Percentiles rank a stretch among this genome's conserved stretches.
phyloP scores from a whole-genome alignment of 1,284 basidiomycete genomes.

The Microstroma glucosiphilum region DNA sequence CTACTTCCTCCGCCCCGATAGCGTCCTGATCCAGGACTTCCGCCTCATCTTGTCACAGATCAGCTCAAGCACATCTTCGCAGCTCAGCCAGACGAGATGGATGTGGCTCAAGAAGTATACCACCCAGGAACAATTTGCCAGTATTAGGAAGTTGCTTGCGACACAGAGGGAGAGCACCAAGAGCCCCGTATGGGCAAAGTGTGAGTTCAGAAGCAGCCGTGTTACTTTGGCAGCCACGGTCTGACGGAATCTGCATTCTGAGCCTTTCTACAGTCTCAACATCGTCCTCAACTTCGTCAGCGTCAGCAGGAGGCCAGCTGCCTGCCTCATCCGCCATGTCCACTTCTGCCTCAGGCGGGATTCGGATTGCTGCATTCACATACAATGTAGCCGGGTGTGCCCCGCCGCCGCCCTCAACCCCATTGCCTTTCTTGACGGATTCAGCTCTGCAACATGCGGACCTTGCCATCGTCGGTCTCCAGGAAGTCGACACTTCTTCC shows the following conservation, averaged over 20 bases:
- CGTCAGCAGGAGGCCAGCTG: too few relatives aligned
- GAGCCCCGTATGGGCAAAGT: neutral
- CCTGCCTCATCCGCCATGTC: too few relatives aligned
- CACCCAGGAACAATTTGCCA: neutral
- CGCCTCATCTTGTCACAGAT: neutral
- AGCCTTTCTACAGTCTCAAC: neutral
- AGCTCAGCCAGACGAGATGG: neutral
- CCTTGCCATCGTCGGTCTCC: neutral
- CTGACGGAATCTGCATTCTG: neutral
- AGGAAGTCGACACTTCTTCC: neutral
- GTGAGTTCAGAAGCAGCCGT: neutral
- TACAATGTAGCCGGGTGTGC: neutral
- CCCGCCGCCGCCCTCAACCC: neutral
- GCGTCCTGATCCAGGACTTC: neutral
- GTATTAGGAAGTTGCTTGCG: neutral
- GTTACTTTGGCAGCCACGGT: neutral
- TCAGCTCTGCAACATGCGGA: neutral
- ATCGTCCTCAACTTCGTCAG: neutral
- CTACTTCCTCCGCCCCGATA: neutral
- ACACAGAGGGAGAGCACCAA: neutral
- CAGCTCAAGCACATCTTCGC: neutral
- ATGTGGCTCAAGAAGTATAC: slow-evolving; percentile 1
- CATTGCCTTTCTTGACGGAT: neutral
- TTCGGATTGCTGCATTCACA: neutral
- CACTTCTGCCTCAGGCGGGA: too few relatives aligned